Base-by-base conservation (phyloP, 345 rosid species). In the Excoecaria cochinchinensis region DNA sequence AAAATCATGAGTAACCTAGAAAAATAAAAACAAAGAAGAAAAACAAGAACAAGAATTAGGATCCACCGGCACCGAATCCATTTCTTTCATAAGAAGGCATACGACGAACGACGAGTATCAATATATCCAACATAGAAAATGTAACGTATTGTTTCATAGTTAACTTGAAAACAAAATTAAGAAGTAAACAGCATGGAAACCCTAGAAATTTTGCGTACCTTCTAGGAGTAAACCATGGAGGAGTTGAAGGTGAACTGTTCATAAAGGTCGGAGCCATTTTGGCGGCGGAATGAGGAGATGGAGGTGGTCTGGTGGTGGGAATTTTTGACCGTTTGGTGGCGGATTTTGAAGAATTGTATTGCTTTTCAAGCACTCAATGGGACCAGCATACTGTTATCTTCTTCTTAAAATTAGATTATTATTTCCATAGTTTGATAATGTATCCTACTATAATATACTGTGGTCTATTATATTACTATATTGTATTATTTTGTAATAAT, bases 151-250 rank as follows among this genome's bases (percentile, higher is more conserved):
- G n/a, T 53, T 17, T 5, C 6, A 19, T 21, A 53, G 6, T 17
- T 16, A 21, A 53, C 19, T 53, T 13, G 58, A 44, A 44, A 44
- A 44, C 48, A 44, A 8, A 42, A 42, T 42, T 42, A 42, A 5
- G 46, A 5, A 42, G 48, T 6, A 44, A 44, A 10, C 48, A 44
- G 48, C 48, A 44, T 5, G 10, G 48, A 44, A 44, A 44, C 48
- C 48, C 48, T 44, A 6, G n/a, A 21, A 24, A 7, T 6, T 47
- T 5, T 3, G 12, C 22, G 31, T 83, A 90, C 95, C 85, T 75
- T 81, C 82, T 83, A 17, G 95, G 95, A 75, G 87, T 85, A 73
- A 86, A 85, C 90, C 90, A 87, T 31, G 90, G 78, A 12, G 84
- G 90, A 69, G 78, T 21, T 1, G 82, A 70, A 39, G 70, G 59